phyloP scores from a whole-genome alignment of 306 rosid genomes.

The Sicyos baderoa region DNA sequence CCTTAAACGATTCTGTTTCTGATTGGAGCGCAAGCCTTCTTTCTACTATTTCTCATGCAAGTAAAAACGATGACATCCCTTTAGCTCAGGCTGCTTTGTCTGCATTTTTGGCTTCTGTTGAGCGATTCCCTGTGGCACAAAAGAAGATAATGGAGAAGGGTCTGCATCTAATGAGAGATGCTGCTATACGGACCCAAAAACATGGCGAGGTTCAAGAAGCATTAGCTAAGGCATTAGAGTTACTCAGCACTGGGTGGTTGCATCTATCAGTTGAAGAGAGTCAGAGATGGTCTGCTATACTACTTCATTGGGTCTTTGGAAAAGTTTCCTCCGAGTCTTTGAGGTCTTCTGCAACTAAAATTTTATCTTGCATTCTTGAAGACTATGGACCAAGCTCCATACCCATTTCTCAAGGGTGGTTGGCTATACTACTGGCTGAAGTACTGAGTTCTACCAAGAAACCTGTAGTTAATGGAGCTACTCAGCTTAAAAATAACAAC shows the following conservation, averaged over 20 bases:
- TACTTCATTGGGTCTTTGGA: constrained; percentile 77
- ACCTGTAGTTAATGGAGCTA: constrained; percentile 47
- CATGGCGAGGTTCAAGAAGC: constrained; percentile 75
- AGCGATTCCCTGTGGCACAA: constrained; percentile 59
- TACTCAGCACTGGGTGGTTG: constrained; percentile 49
- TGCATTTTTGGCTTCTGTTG: constrained; percentile 77
- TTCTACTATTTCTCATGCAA: constrained; percentile 73
- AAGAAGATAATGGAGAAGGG: constrained; percentile 79
- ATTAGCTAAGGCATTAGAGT: constrained; percentile 69
- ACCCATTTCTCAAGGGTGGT: constrained; percentile 89
- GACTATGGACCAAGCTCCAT: constrained; percentile 61
- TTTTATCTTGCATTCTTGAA: constrained; percentile 67
- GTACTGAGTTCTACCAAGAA: constrained; percentile 45
- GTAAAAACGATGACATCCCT: constrained; percentile 66
- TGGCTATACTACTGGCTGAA: constrained; percentile 64
- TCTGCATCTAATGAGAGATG: constrained; percentile 72
- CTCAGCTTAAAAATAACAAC: constrained; percentile 51
- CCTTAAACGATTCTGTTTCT: constrained; percentile 68
- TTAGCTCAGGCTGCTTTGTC: constrained; percentile 72
- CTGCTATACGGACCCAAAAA: constrained; percentile 50
- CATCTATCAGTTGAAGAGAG: constrained; percentile 80
- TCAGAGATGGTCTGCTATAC: constrained; percentile 85
- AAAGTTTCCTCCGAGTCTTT: constrained; percentile 56
- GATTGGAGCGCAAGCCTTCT: constrained; percentile 92
- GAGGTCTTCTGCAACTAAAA: constrained; percentile 59